A percentile compares a stretch with the other conserved stretches of the same genome.
These are phyloP conservation scores for Coemansia sp. DNA, from an alignment of 192 early-diverging fungal species.

Conservation along the genomic window DNA sequence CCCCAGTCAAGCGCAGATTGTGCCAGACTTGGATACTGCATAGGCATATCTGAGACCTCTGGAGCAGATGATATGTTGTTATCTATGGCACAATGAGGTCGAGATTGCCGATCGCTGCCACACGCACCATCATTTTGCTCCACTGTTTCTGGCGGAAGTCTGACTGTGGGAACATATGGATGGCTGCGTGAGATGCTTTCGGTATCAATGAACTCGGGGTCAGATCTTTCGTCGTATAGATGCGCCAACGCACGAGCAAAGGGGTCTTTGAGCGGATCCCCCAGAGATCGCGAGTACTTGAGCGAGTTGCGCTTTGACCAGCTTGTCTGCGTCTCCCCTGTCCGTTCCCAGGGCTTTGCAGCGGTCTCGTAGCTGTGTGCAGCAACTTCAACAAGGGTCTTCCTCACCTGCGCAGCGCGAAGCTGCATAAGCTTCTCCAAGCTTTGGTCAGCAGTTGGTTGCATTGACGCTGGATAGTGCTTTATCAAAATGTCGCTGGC, in stretches of 20 bases:
- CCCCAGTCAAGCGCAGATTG: conserved; percentile 45
- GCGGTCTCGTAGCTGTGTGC: conserved; percentile 49
- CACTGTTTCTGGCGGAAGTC: conserved; percentile 10
- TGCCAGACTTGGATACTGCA: conserved; percentile 18
- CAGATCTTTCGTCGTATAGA: conserved; percentile 30
- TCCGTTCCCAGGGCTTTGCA: conserved; percentile 48
- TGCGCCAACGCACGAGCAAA: conserved; percentile 43
- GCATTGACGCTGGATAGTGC: conserved; percentile 51
- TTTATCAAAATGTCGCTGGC: conserved; percentile 45
- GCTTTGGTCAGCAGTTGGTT: conserved; percentile 47
- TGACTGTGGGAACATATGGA: conserved; percentile 32
- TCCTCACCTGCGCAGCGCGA: conserved; percentile 35
- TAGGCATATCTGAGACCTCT: background rate
- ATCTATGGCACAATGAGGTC: background rate
- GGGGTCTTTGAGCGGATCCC: conserved; percentile 35
- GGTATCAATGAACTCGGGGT: conserved; percentile 24
- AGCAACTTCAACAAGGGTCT: conserved; percentile 51
- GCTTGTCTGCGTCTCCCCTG: conserved; percentile 39
- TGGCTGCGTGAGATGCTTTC: conserved; percentile 20
- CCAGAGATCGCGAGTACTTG: conserved; percentile 39
- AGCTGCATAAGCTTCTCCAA: conserved; percentile 35
- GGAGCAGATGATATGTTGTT: background rate
- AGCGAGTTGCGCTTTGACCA: conserved; percentile 50
- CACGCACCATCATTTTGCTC: background rate
- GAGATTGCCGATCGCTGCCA: background rate